These are phyloP conservation scores for Botrytis sinoallii DNA, from an alignment of 2,329 filamentous ascomycete genomes.

Conservation along the genomic window DNA sequence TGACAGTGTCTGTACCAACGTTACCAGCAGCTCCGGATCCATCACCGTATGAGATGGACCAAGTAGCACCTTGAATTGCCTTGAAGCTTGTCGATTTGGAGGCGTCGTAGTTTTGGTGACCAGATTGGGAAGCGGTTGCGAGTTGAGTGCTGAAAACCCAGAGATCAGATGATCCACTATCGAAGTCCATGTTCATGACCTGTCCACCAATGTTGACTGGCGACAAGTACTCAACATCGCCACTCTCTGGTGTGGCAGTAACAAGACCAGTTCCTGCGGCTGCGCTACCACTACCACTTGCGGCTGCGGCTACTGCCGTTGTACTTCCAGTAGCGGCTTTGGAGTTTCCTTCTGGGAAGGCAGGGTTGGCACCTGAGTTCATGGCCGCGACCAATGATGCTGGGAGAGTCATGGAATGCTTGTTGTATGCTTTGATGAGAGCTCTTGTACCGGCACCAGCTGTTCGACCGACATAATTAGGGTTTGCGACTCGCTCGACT, in stretches of 20 bases:
- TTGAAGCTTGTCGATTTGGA: conserved; percentile 35
- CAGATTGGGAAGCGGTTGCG: conserved; percentile 31
- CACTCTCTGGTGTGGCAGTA: conserved; percentile 57
- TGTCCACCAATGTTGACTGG: conserved; percentile 37
- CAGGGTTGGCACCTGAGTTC: conserved; percentile 22
- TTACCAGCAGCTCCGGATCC: conserved; percentile 40
- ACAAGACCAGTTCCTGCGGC: conserved; percentile 52
- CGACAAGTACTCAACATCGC: conserved; percentile 34
- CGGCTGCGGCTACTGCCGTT: conserved; percentile 24
- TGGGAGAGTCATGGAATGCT: conserved; percentile 58
- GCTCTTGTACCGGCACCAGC: conserved; percentile 43
- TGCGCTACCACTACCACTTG: conserved; percentile 34
- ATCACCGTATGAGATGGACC: conserved; percentile 41
- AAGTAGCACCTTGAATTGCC: conserved; percentile 35
- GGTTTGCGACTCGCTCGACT: conserved; percentile 37
- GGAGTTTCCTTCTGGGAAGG: conserved; percentile 17
- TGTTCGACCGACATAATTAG: conserved; percentile 44
- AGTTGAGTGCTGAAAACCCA: conserved; percentile 40
- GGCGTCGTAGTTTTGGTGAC: conserved; percentile 37
- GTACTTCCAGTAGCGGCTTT: conserved; percentile 17
- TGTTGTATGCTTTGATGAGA: conserved; percentile 64
- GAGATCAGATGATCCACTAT: conserved; percentile 38
- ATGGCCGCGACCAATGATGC: conserved; percentile 42
- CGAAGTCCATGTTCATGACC: conserved; percentile 38
- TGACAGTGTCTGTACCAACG: conserved; percentile 39